Evolutionary conservation across 2,329 filamentous ascomycete species (phyloP), one percentile per base, ranked within the genome.

Genomic region (Aspergillus nomiae): DNA sequence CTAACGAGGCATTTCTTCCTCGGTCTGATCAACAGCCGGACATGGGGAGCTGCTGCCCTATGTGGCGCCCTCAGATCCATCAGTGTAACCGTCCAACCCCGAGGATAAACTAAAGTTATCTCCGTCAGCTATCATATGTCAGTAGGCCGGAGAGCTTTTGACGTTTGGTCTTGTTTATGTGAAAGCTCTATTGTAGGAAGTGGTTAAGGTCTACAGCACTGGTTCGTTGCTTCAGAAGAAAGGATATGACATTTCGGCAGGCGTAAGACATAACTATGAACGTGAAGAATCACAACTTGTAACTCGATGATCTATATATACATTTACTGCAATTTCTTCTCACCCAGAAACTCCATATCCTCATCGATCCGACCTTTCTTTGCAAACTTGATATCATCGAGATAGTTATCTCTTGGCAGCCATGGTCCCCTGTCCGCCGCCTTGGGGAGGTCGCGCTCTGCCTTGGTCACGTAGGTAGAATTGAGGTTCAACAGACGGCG

Each of bases 401-500:
- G 55, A 60, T 81, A 82, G 50, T 76, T 75, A 43, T 72, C 73
- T 53, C 79, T 69, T 9, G 78, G 73, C 58, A 73, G 56, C 80
- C 80, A 82, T 1, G 79, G 80, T 7, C 73, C 76, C 54, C 72
- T 71, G 59, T 80, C 73, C 9, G 72, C 80, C 10, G 76, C 74
- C 65, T 74, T 77, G 21, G 80, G 80, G 24, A 81, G 62, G 1
- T 64, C 46, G 36, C 70, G 67, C 60, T 72, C 69, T 6, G 78
- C 78, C 16, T 68, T 67, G n/a, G 70, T 70, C 50, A 81, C 66
- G 63, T 81, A 81, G 10, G 77, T 81, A n/a, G 77, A 78, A 48
- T 67, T 77, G 24, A 81, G 69, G 36, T 77, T 78, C 48, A 81
- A 61, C 41, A 80, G 51, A 0, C 71, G 73, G 19, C 71, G 66